Evolutionary conservation across 306 rosid genomes (phyloP).

Genomic region (Vigna reflexopilosa): DNA sequence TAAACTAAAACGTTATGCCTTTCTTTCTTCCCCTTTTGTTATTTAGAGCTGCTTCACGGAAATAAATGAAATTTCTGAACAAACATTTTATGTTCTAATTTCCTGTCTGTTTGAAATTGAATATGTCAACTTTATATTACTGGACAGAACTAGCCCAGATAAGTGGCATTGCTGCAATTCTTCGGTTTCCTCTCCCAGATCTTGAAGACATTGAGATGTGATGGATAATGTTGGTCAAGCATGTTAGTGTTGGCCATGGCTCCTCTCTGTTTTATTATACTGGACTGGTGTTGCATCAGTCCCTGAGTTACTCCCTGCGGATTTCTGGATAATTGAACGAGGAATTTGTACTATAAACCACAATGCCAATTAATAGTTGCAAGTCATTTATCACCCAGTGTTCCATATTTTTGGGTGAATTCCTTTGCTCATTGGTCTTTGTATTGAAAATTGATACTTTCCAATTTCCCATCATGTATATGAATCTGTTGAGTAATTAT

Average conservation of each 20-base stretch:
- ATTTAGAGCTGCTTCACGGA: neutral
- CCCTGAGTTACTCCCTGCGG: neutral
- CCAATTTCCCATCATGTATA: conserved; percentile 6
- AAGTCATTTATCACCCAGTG: conserved; percentile 27
- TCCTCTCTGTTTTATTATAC: neutral
- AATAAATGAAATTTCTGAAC: conserved; percentile 15
- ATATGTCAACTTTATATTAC: conserved; percentile 7
- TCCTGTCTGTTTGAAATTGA: conserved; percentile 20
- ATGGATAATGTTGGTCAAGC: conserved; percentile 34
- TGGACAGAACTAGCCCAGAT: conserved; percentile 80
- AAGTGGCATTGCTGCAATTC: conserved; percentile 82
- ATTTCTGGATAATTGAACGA: conserved; percentile 15
- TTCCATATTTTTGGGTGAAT: conserved; percentile 18
- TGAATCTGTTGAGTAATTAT: neutral
- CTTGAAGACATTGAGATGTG: conserved; percentile 95
- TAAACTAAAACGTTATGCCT: neutral
- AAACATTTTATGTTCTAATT: neutral
- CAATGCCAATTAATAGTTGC: conserved; percentile 32
- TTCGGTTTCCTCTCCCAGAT: conserved; percentile 96
- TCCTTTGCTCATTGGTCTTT: conserved; percentile 34
- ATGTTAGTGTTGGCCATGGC: conserved; percentile 10
- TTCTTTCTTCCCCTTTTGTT: neutral
- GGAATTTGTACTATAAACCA: conserved; percentile 31
- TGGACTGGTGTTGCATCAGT: conserved; percentile 10
- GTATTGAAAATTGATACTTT: conserved; percentile 31